These are phyloP conservation scores for Ogataea pini DNA, from an alignment of 805 yeast species.

Conservation along the genomic window DNA sequence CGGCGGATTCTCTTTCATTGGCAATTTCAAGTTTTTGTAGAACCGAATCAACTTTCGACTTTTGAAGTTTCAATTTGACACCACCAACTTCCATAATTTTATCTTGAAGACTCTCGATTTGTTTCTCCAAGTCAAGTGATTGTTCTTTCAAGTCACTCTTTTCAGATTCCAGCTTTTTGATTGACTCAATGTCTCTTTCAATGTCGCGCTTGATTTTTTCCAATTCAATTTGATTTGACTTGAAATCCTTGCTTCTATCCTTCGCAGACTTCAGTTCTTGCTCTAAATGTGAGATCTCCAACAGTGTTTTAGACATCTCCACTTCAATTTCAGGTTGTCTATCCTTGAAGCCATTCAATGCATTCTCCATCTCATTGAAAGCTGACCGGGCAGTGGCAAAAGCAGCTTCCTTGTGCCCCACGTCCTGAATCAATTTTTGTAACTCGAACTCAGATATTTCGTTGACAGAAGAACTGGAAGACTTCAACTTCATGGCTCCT, in stretches of 20 bases:
- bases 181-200: slow-evolving; percentile 36
- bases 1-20: slow-evolving; percentile 56
- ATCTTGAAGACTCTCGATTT: slow-evolving; percentile 65
- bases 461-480: slow-evolving; percentile 28
- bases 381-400: slow-evolving; percentile 52
- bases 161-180: slow-evolving; percentile 26
- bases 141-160: slow-evolving; percentile 46
- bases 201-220: slow-evolving; percentile 21
- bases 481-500: slow-evolving; percentile 73
- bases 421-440: slow-evolving; percentile 50
- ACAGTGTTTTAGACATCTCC: slow-evolving; percentile 53
- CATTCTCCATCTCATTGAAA: slow-evolving; percentile 57
- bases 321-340: slow-evolving; percentile 69
- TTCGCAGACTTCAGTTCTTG: slow-evolving; percentile 53
- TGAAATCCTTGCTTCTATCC: slow-evolving; percentile 42
- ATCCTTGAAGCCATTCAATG: slow-evolving; percentile 59
- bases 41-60: slow-evolving; percentile 77
- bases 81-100: slow-evolving; percentile 93
- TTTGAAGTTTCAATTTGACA: slow-evolving; percentile 73
- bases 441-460: slow-evolving; percentile 60
- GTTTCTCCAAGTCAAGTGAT: slow-evolving; percentile 54
- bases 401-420: slow-evolving; percentile 52
- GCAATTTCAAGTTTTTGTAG: slow-evolving; percentile 64
- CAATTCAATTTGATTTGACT: slow-evolving; percentile 18
- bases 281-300: slow-evolving; percentile 65